Evolutionary conservation across 768 basidiomycete genomes (phyloP), one percentile per base, ranked within the genome.

Genomic region (Phlebiopsis gigantea): DNA sequence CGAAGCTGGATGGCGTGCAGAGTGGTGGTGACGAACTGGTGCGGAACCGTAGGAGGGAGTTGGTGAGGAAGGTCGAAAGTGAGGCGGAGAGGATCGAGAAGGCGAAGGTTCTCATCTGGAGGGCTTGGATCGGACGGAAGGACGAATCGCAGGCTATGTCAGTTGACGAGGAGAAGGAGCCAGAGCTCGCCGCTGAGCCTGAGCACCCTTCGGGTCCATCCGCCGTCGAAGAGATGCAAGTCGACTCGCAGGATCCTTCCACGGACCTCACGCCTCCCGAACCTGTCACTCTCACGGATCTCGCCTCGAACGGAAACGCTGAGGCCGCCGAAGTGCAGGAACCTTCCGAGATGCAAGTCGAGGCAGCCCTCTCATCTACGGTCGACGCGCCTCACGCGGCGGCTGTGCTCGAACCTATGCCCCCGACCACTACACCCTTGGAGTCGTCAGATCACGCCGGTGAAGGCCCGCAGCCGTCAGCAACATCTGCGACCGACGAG

Each of bases 1-100:
- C 79, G 46, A 76, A 76, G 60, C 79, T 91, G 10, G 89, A 91
- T 61, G 81, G 77, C 0, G 77, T 91, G 21, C 81, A 87, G 62
- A 86, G 82, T 61, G 78, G 76, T 61, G 88, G 88, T 0, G 76
- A 82, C 48, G 68, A 69, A 59, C 70, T 67, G 0, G 78, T 92
- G 6, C 71, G 88, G 46, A 71, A 72, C 28, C 68, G 62, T 57
- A 70, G 90, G 50, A 75, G 81, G 62, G 66, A 69, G 3, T 71
- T 84, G 1, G 87, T 86, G 45, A 73, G 75, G 61, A 66, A 64
- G 46, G 80, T 91, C 17, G 89, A 90, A 71, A 61, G 63, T 48
- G 88, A 86, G 69, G 76, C 84, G 19, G 75, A 70, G 56, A 69
- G 73, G 39, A 61, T 88, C 21, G 85, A 87, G 50, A 46, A 55